phyloP scores from a whole-genome alignment of 73 alveolate species.

The Stentor coeruleus region DNA sequence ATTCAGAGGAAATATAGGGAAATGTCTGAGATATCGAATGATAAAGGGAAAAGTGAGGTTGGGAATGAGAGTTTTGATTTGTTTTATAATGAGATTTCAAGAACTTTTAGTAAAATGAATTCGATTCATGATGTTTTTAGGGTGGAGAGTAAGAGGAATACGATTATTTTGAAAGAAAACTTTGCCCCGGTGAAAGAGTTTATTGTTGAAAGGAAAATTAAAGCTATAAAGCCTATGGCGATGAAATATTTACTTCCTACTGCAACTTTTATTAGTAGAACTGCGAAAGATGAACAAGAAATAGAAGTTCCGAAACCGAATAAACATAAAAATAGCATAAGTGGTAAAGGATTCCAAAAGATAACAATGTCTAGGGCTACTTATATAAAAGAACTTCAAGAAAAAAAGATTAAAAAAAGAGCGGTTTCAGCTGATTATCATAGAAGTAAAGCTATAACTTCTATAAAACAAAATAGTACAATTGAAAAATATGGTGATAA shows the following conservation, averaged over 20 bases:
- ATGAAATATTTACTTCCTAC: neutral
- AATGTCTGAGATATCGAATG: too few relatives aligned
- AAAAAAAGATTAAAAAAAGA: neutral
- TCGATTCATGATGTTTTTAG: too few relatives aligned
- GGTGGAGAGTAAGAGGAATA: too few relatives aligned
- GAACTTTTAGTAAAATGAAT: neutral
- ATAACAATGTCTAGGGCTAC: neutral
- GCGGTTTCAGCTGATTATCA: neutral
- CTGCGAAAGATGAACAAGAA: neutral
- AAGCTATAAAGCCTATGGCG: neutral
- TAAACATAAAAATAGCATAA: neutral
- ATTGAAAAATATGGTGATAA: neutral
- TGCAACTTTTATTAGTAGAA: neutral
- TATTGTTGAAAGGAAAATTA: neutral
- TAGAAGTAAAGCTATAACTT: neutral
- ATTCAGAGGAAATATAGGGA: neutral
- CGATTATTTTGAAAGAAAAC: too few relatives aligned
- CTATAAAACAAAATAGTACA: too few relatives aligned
- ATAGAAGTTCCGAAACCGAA: neutral
- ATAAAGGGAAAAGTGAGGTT: neutral
- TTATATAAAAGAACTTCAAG: neutral
- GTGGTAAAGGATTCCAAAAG: neutral
- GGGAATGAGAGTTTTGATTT: neutral
- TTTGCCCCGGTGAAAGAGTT: neutral
- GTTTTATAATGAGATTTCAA: neutral